Evolutionary conservation across 176 grass and related monocot species (phyloP).

Genomic region (Aechmea fasciata): DNA sequence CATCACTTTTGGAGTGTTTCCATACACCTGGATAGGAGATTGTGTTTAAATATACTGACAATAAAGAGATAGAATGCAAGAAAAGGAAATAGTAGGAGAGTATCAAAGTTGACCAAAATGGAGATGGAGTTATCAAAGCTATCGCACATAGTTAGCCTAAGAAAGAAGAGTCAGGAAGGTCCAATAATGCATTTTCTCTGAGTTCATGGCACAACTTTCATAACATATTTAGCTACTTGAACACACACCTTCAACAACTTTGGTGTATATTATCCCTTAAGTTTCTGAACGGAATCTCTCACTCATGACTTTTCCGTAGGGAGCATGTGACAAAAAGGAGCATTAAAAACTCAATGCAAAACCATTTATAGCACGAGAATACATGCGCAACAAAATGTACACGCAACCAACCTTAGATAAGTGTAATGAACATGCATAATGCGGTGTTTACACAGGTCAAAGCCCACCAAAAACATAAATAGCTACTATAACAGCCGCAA

Average conservation of each 20-base stretch:
- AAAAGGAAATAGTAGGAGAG: not conserved
- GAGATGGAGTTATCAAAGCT: not conserved
- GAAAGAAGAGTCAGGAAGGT: not conserved
- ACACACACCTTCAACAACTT: not conserved
- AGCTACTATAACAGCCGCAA: not conserved
- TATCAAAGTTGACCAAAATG: not conserved
- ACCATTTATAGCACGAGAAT: too few relatives aligned
- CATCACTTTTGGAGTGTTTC: constrained; percentile 87
- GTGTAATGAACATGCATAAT: too few relatives aligned
- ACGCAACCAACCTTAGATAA: not conserved
- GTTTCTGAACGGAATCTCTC: too few relatives aligned
- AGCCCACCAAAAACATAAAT: not conserved
- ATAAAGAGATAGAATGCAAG: not conserved
- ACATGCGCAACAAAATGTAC: not conserved
- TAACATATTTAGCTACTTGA: not conserved
- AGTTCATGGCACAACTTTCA: not conserved
- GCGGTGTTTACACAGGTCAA: too few relatives aligned
- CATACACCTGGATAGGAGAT: constrained; percentile 53
- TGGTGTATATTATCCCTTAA: too few relatives aligned
- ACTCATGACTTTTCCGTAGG: too few relatives aligned
- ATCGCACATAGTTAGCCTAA: not conserved
- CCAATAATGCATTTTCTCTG: not conserved
- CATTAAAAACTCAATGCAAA: too few relatives aligned
- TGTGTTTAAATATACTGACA: not conserved
- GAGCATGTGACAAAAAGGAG: too few relatives aligned